A percentile compares a stretch with the other conserved stretches of the same genome.
Conservation (phyloP, 129 eudicot genomes). For the Tagetes erecta region DNA sequence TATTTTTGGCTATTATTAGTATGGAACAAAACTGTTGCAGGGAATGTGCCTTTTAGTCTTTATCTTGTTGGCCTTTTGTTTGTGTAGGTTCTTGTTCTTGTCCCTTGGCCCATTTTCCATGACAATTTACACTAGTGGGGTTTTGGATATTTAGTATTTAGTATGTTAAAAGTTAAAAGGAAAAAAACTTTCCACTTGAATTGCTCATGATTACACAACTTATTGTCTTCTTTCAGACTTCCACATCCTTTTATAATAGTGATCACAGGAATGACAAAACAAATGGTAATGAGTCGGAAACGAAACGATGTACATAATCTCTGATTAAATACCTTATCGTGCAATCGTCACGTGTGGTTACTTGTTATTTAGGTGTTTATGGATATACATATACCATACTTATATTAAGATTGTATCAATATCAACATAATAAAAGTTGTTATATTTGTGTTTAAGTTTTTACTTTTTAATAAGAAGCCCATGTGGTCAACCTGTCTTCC, state of each 20-base stretch:
- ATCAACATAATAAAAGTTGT: too few relatives aligned
- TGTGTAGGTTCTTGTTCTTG: constrained; percentile 23
- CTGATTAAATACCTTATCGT: too few relatives aligned
- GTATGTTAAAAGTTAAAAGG: not conserved
- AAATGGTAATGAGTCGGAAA: not conserved
- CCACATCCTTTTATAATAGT: not conserved
- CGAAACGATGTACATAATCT: too few relatives aligned
- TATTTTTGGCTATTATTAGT: not conserved
- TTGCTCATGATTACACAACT: constrained; percentile 20
- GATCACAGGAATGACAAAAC: too few relatives aligned
- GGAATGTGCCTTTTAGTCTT: constrained; percentile 24
- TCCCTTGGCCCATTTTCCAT: constrained; percentile 7
- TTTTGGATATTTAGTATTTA: constrained; percentile 15
- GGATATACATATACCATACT: too few relatives aligned
- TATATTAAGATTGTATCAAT: too few relatives aligned
- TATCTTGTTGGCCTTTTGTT: constrained; percentile 17
- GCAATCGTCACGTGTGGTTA: too few relatives aligned
- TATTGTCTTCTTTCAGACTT: constrained; percentile 18
- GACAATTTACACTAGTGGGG: constrained; percentile 27
- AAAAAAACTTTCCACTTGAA: constrained; percentile 14
- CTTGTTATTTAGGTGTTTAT: too few relatives aligned
- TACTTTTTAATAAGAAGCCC: not conserved
- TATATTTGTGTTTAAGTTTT: too few relatives aligned
- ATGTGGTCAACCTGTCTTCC: constrained; percentile 36
- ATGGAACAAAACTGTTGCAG: constrained; percentile 15